Base-by-base conservation (phyloP, 257 asterid genomes). In the Lantana camara region DNA sequence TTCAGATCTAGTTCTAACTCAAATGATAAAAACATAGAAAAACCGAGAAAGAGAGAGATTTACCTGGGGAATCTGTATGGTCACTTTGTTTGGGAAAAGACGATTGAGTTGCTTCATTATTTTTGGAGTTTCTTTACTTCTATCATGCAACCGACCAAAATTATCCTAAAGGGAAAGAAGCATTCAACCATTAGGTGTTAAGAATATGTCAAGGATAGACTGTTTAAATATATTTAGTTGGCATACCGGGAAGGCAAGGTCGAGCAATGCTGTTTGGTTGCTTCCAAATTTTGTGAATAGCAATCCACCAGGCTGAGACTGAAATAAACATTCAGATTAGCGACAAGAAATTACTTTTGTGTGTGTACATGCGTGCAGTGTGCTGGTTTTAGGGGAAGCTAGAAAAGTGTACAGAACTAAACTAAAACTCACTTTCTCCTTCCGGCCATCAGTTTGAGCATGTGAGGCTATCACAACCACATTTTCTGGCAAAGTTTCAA, bases 51-150 rank as follows among this genome's bases (percentile, higher is more conserved):
- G n/a, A 38, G 10, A 70, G n/a, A n/a, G n/a, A n/a, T n/a, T 76
- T 76, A 91, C 98, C 95, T 89, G 98, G 51, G 98, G 98, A 66
- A 82, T 77, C 79, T 86, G 97, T 73, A 92, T 82, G 50, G 86
- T 71, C 53, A 92, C 91, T 92, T 89, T 92, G 82, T 92, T 92
- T 17, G 96, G 98, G 67, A 92, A 92, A 73, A 92, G 92, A 13
- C 96, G 96, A 64, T 74, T 77, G 64, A 92, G 88, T 74, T 84
- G 96, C 85, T 89, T 89, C 86, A 79, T 65, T 62, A 86, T 76
- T 82, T 92, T 92, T 46, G 96, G 89, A 45, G 85, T 83, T 80
- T 92, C 97, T 77, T 92, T 92, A 79, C 69, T 82, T 76, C 85
- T 85, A 63, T 89, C 98, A n/a, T 83, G 90, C 76, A 89, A 54